Base-by-base conservation (phyloP, 768 basidiomycete species). In the Lactarius deliciosus region DNA sequence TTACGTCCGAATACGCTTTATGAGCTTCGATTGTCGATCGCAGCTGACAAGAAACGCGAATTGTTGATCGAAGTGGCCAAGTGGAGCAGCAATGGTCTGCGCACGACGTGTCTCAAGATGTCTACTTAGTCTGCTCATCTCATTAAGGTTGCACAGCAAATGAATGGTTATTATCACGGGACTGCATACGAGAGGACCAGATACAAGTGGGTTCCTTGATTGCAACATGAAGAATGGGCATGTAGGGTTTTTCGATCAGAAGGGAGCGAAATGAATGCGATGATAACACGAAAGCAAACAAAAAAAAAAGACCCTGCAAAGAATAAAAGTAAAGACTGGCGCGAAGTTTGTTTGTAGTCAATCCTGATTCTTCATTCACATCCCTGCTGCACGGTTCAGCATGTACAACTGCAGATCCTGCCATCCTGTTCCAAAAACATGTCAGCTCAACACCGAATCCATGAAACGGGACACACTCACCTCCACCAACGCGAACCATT, bases 401-500 rank as follows among this genome's bases (percentile, higher is more conserved):
- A 92, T 85, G 73, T 91, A 92, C 65, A 90, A 76, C 71, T 84
- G 85, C 66, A 92, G 79, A 78, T 91, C 89, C 72, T 91, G 91
- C 90, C 90, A 92, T 45, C 90, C 90, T 88, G 73, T 55, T 66
- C 54, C 61, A 25, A 65, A 55, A 30, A 43, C 57, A 7, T 41
- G 43, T 61, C 66, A 66, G 53, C 50, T 25, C 36, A 32, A 2
- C 53, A 22, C n/a, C 34, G 15, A 50, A 18, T 25, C 55, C 38
- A 25, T 40, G 18, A 36, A 20, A 55, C 32, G 32, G 9, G 32
- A 8, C 32, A 47, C 22, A 64, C 53, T 64, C 20, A 60, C 91
- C 91, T 76, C 91, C 92, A 56, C 93, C 93, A 68, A 95, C 89
- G 66, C 93, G 87, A 77, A 90, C 92, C 89, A 96, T 90, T 36